A percentile compares a stretch with the other conserved stretches of the same genome.
phyloP scores from a whole-genome alignment of 2,329 filamentous ascomycete species.

The Magnaporthales sp. region DNA sequence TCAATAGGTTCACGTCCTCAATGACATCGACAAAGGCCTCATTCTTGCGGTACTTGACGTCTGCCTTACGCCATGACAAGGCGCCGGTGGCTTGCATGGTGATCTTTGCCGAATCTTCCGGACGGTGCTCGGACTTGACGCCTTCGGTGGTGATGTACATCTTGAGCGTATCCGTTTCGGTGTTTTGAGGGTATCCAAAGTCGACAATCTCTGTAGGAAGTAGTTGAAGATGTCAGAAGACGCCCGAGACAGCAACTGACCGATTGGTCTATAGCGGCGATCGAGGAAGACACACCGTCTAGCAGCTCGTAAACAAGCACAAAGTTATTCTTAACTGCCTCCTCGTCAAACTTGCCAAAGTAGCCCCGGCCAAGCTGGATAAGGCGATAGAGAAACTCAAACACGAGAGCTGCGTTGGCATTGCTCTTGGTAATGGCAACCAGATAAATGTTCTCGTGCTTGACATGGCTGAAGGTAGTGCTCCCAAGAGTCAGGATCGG shows the following conservation, averaged over 20 bases:
- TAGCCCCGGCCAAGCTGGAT: conserved; percentile 88
- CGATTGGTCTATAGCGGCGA: background rate
- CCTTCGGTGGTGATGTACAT: conserved; percentile 99
- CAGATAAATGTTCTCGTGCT: conserved; percentile 97
- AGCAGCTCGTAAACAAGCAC: conserved; percentile 95
- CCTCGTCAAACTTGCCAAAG: conserved; percentile 98
- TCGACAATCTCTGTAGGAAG: conserved; percentile 78
- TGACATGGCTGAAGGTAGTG: conserved; percentile 98
- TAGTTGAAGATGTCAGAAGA: conserved; percentile 5
- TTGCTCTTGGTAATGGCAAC: conserved; percentile 98
- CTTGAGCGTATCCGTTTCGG: conserved; percentile 95
- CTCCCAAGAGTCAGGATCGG: conserved; percentile 95
- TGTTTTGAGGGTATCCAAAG: conserved; percentile 98
- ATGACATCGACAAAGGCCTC: conserved; percentile 99
- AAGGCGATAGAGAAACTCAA: conserved; percentile 93
- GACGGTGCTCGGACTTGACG: conserved; percentile 82
- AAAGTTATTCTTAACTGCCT: conserved; percentile 99
- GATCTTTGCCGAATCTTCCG: conserved; percentile 93
- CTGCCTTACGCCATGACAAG: conserved; percentile 90
- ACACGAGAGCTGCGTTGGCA: conserved; percentile 94
- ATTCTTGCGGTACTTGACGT: conserved; percentile 99
- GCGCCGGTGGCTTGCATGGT: conserved; percentile 99
- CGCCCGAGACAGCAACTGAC: too few species aligned
- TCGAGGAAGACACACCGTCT: conserved; percentile 55
- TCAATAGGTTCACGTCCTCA: conserved; percentile 96